Conservation (phyloP, 345 rosid species). For the Gossypium thurberi region DNA sequence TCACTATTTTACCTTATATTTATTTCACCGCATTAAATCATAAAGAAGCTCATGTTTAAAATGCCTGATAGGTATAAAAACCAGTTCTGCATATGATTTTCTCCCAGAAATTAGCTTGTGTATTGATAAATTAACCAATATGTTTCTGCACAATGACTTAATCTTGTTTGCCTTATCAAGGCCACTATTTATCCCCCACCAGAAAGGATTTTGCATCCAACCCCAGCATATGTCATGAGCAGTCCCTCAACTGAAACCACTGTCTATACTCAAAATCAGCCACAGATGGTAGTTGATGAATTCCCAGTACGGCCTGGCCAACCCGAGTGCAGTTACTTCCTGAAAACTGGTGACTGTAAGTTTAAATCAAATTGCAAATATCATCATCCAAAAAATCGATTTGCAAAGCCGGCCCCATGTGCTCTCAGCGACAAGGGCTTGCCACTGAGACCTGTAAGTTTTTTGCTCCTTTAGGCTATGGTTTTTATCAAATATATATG, state of each 20-base stretch:
- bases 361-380: constrained; percentile 77
- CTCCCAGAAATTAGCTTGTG: background rate
- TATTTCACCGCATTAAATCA: background rate
- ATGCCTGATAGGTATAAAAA: background rate
- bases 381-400: constrained; percentile 73
- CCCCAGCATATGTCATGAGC: constrained; percentile 38
- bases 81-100: background rate
- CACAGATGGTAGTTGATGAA: constrained; percentile 50
- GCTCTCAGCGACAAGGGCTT: constrained; percentile 79
- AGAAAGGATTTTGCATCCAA: constrained; percentile 45
- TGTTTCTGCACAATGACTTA: constrained; percentile 6
- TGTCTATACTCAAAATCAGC: constrained; percentile 41
- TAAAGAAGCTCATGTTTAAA: background rate
- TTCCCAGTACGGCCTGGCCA: constrained; percentile 92
- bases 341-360: constrained; percentile 89
- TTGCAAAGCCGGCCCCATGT: constrained; percentile 41
- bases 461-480: background rate
- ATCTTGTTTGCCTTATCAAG: constrained; percentile 35
- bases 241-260: constrained; percentile 33
- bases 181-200: constrained; percentile 43
- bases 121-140: background rate
- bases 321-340: constrained; percentile 69
- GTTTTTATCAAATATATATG: constrained; percentile 4
- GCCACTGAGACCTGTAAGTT: constrained; percentile 93
- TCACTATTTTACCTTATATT: background rate